Evolutionary conservation across 148 eudicot species (phyloP), one percentile per base, ranked within the genome.

Genomic region (Rhododendron molle): DNA sequence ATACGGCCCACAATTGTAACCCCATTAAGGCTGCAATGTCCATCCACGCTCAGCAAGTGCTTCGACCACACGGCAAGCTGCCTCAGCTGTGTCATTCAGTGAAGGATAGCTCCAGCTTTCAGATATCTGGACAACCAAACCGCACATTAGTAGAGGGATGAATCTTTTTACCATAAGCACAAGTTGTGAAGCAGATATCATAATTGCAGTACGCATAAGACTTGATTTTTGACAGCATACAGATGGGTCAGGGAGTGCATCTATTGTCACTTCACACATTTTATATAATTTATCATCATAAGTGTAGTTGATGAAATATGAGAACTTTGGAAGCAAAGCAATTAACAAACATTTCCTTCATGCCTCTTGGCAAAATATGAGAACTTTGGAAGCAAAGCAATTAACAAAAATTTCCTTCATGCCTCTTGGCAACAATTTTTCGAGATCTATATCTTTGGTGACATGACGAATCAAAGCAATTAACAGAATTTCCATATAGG

Each of bases 21-120:
- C 71, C 49, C 47, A 20, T 69, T 76, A 46, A 38, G 80, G 84
- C 78, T 73, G 88, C 86, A 91, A 84, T 83, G 67, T 86, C 90
- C 91, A 91, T 38, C 93, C 91, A 62, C 88, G 88, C 72, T 84
- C 86, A 1, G 89, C 81, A 65, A 91, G 87, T 60, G 91, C 93
- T 83, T 87, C 86, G 32, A 84, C 83, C 87, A 91, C 93, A 65
- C 83, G 83, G 40, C 50, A 38, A 79, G 91, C 91, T 65, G 93
- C 93, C 83, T 88, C 89, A 76, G 80, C 86, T 46, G 86, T 88
- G 83, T 91, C 93, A 72, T 78, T 76, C 40, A 91, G 78, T 23
- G 93, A 91, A 81, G 78, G 62, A 81, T 91, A 91, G 83, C 84
- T 83, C 93, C 93, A 91, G 10, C 76, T 80, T 32, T 88, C 87